Evolutionary conservation across 306 rosid species (phyloP).

Genomic region (Quercus robur): DNA sequence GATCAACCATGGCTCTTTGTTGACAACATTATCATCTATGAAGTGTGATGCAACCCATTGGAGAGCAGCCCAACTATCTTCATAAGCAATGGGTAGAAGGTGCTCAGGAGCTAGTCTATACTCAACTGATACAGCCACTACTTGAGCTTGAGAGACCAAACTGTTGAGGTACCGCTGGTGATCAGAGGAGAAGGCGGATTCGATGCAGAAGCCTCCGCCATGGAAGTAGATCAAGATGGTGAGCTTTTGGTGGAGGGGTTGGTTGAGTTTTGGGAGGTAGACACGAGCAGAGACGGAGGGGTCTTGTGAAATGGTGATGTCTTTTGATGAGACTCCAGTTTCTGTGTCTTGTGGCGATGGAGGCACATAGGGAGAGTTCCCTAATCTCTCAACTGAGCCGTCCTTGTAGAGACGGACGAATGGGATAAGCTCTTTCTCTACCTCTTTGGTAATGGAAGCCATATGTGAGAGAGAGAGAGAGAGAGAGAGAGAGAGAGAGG

Average conservation of each 20-base stretch:
- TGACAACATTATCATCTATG: background rate
- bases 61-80: slow-evolving; percentile 38
- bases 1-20: slow-evolving; percentile 20
- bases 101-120: slow-evolving; percentile 31
- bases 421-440: slow-evolving; percentile 37
- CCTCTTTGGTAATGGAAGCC: slow-evolving; percentile 42
- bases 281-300: slow-evolving; percentile 24
- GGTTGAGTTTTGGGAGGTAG: slow-evolving; percentile 23
- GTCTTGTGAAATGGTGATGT: slow-evolving; percentile 19
- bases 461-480: background rate
- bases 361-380: slow-evolving; percentile 30
- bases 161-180: slow-evolving; percentile 9
- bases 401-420: slow-evolving; percentile 46
- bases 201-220: slow-evolving; percentile 36
- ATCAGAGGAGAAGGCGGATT: slow-evolving; percentile 35
- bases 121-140: slow-evolving; percentile 22
- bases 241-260: slow-evolving; percentile 4
- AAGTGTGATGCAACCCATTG: slow-evolving; percentile 40
- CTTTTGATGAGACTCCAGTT: slow-evolving; percentile 37
- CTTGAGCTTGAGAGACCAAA: background rate
- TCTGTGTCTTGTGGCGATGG: slow-evolving; percentile 26
- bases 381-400: slow-evolving; percentile 44
- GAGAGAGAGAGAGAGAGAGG: no score
- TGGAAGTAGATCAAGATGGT: slow-evolving; percentile 39
- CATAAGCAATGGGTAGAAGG: slow-evolving; percentile 35